Percentiles rank a stretch among this genome's conserved stretches.
Evolutionary conservation across 2,329 filamentous ascomycete species (phyloP).

Genomic region (Passalora sequoiae): DNA sequence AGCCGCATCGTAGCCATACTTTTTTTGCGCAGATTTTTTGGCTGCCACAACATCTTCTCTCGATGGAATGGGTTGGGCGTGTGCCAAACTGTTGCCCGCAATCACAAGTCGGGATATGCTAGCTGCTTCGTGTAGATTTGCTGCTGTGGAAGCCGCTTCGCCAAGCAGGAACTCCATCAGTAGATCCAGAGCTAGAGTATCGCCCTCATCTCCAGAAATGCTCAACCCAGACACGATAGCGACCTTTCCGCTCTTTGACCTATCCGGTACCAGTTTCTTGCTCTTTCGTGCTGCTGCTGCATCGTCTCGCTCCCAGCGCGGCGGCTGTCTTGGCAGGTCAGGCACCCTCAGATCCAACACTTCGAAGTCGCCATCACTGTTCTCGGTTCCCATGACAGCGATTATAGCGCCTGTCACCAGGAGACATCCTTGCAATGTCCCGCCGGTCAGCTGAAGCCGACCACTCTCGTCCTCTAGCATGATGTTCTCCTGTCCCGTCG

Average conservation of each 20-base stretch:
- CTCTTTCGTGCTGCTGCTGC: slow-evolving; percentile 34
- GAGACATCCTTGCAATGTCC: slow-evolving; percentile 59
- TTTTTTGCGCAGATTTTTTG: slow-evolving; percentile 58
- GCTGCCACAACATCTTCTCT: slow-evolving; percentile 42
- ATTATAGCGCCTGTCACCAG: slow-evolving; percentile 91
- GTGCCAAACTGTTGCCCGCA: slow-evolving; percentile 76
- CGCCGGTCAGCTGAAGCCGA: slow-evolving; percentile 72
- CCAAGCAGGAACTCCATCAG: slow-evolving; percentile 84
- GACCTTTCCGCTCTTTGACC: slow-evolving; percentile 60
- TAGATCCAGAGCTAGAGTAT: slow-evolving; percentile 70
- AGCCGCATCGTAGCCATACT: slow-evolving; percentile 90
- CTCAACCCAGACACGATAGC: slow-evolving; percentile 84
- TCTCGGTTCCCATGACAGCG: slow-evolving; percentile 92
- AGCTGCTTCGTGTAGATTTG: slow-evolving; percentile 55
- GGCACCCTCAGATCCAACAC: slow-evolving; percentile 85
- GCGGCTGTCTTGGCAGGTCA: slow-evolving; percentile 75
- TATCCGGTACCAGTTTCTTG: slow-evolving; percentile 34
- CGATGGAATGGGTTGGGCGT: slow-evolving; percentile 44
- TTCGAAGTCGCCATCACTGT: slow-evolving; percentile 84
- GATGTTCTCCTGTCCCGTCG: slow-evolving; percentile 43
- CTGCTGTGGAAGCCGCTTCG: slow-evolving; percentile 59
- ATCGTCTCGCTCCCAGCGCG: slow-evolving; percentile 68
- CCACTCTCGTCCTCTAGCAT: slow-evolving; percentile 97
- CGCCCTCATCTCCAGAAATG: slow-evolving; percentile 70
- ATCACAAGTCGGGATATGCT: slow-evolving; percentile 81